Conservation (phyloP, 2,329 filamentous ascomycete species). For the Penicillium sp. region DNA sequence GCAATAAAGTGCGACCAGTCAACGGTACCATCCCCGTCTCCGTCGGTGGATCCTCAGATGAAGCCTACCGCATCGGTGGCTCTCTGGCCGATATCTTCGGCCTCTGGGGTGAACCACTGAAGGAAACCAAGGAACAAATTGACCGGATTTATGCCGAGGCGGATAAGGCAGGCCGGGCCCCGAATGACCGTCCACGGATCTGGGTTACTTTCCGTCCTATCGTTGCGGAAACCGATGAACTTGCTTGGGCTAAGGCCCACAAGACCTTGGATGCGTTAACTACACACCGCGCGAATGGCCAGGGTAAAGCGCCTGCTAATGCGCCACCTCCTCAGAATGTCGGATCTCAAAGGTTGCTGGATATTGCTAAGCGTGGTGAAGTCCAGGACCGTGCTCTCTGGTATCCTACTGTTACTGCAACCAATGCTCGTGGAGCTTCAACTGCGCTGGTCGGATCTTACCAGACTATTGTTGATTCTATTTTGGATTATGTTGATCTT, state of each 20-base stretch:
- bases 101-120: constrained; percentile 63
- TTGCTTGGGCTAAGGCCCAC: constrained; percentile 63
- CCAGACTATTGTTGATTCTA: constrained; percentile 55
- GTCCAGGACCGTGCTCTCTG: constrained; percentile 63
- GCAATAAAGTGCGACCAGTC: constrained; percentile 54
- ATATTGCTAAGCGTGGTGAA: constrained; percentile 55
- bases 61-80: constrained; percentile 61
- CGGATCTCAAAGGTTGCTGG: constrained; percentile 59
- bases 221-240: constrained; percentile 60
- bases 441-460: constrained; percentile 59
- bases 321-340: constrained; percentile 56
- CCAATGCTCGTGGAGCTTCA: constrained; percentile 59
- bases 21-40: constrained; percentile 59
- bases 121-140: constrained; percentile 64
- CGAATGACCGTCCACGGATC: constrained; percentile 57
- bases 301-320: constrained; percentile 30
- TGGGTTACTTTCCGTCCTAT: constrained; percentile 67
- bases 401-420: constrained; percentile 64
- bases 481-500: constrained; percentile 59
- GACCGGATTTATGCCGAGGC: constrained; percentile 61
- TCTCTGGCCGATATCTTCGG: constrained; percentile 62
- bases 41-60: constrained; percentile 60
- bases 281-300: constrained; percentile 40
- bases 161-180: constrained; percentile 55
- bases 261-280: constrained; percentile 55